These are phyloP conservation scores for Salix dunnii DNA, from an alignment of 345 rosid genomes.

Conservation along the genomic window DNA sequence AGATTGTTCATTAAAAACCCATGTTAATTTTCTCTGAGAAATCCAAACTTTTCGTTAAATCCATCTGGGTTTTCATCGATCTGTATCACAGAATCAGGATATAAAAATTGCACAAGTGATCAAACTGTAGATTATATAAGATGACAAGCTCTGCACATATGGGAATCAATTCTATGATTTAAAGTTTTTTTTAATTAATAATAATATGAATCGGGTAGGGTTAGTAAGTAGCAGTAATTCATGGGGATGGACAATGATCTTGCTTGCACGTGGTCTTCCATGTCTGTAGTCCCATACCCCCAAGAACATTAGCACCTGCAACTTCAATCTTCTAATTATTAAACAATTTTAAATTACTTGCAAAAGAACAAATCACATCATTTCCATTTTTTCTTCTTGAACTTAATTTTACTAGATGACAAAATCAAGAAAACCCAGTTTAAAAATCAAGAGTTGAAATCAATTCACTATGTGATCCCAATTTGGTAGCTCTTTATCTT, in stretches of 20 bases:
- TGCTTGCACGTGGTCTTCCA: slow-evolving; percentile 54
- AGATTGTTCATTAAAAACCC: slow-evolving; percentile 22
- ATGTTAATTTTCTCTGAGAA: slow-evolving; percentile 8
- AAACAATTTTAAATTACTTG: slow-evolving; percentile 2
- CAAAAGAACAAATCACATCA: slow-evolving; percentile 13
- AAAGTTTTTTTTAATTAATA: slow-evolving; percentile 1
- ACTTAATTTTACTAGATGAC: neutral
- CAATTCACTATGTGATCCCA: slow-evolving; percentile 1
- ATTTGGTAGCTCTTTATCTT: neutral
- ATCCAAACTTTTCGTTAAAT: neutral
- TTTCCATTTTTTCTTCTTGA: slow-evolving; percentile 4
- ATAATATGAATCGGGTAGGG: neutral
- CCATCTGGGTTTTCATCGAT: slow-evolving; percentile 15
- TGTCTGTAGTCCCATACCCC: slow-evolving; percentile 35
- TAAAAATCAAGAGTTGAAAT: slow-evolving; percentile 3
- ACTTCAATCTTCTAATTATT: slow-evolving; percentile 28
- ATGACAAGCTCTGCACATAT: neutral
- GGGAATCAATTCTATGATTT: neutral
- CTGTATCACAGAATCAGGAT: slow-evolving; percentile 18
- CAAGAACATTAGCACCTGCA: slow-evolving; percentile 49
- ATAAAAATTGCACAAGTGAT: slow-evolving; percentile 10
- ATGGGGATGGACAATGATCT: slow-evolving; percentile 52
- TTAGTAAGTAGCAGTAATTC: slow-evolving; percentile 21
- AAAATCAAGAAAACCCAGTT: slow-evolving; percentile 13
- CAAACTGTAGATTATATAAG: slow-evolving; percentile 21